Conservation (phyloP, 2,329 filamentous ascomycete genomes). For the Knufia petricola region DNA sequence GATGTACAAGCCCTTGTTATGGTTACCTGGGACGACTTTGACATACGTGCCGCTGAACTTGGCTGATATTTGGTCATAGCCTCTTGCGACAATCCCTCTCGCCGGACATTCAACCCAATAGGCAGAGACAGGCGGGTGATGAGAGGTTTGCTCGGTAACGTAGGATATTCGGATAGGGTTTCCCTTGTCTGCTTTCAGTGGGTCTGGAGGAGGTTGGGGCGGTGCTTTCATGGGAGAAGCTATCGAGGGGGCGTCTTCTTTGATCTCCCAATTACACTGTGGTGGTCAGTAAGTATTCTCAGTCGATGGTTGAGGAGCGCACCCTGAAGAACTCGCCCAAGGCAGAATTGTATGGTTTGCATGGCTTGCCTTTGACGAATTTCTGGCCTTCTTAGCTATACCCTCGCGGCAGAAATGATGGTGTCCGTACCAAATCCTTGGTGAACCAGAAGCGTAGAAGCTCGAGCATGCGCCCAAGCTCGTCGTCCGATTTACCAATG, state of each 20-base stretch:
- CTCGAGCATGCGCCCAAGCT: conserved; percentile 86
- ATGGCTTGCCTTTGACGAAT: conserved; percentile 96
- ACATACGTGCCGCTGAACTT: conserved; percentile 96
- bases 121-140: conserved; percentile 93
- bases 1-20: conserved; percentile 94
- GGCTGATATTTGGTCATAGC: conserved; percentile 91
- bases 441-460: conserved; percentile 97
- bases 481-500: conserved; percentile 81
- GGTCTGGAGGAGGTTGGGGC: conserved; percentile 29
- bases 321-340: conserved; percentile 95
- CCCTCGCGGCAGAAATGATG: conserved; percentile 2
- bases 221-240: conserved; percentile 24
- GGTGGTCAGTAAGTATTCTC: neutral
- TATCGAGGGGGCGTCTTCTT: conserved; percentile 64
- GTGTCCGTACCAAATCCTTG: conserved; percentile 64
- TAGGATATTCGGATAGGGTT: conserved; percentile 71
- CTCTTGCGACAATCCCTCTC: conserved; percentile 75
- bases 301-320: conserved; percentile 28
- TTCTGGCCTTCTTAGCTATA: conserved; percentile 45
- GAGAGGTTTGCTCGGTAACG: conserved; percentile 93
- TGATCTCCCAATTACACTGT: conserved; percentile 90
- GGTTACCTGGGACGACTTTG: conserved; percentile 80
- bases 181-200: conserved; percentile 25
- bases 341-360: conserved; percentile 97
- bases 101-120: conserved; percentile 90